phyloP scores from a whole-genome alignment of 345 rosid species.

The Arabis hirsuta region DNA sequence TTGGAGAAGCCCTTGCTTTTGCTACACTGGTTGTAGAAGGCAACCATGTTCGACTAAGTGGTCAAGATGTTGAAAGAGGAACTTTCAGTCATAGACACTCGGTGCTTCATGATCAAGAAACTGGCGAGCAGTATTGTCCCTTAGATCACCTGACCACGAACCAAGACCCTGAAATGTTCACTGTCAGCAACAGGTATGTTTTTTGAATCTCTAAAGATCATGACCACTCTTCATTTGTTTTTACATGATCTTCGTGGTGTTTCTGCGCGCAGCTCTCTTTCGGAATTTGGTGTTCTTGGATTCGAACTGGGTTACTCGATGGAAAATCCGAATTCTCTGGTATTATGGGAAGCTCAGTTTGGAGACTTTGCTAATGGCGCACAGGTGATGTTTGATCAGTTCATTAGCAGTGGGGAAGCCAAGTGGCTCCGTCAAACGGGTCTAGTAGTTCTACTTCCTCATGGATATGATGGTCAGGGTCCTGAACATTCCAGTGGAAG shows the following conservation, averaged over 20 bases:
- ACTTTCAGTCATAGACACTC: slow-evolving; percentile 84
- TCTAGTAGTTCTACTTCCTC: slow-evolving; percentile 77
- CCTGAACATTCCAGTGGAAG: slow-evolving; percentile 90
- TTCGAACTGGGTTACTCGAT: slow-evolving; percentile 83
- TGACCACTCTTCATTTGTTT: background rate
- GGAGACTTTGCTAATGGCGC: slow-evolving; percentile 88
- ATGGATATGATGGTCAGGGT: slow-evolving; percentile 86
- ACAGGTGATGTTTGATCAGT: slow-evolving; percentile 83
- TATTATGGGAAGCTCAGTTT: slow-evolving; percentile 83
- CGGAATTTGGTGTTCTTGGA: slow-evolving; percentile 87
- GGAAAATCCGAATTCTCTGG: slow-evolving; percentile 76
- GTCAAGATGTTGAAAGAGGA: slow-evolving; percentile 91
- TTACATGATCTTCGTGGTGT: slow-evolving; percentile 2
- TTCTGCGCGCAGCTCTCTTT: slow-evolving; percentile 63
- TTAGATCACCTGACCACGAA: slow-evolving; percentile 62
- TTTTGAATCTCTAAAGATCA: background rate
- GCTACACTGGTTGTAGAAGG: slow-evolving; percentile 82
- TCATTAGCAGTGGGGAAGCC: slow-evolving; percentile 80
- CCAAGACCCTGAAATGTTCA: slow-evolving; percentile 78
- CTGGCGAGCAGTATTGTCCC: slow-evolving; percentile 70
- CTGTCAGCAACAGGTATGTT: slow-evolving; percentile 78
- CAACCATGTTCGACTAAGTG: slow-evolving; percentile 81
- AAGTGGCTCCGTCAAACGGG: slow-evolving; percentile 85
- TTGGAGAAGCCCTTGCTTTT: slow-evolving; percentile 80
- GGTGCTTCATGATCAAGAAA: slow-evolving; percentile 77